Conservation (phyloP, 2,329 filamentous ascomycete species). For the Corinectria fuckeliana region DNA sequence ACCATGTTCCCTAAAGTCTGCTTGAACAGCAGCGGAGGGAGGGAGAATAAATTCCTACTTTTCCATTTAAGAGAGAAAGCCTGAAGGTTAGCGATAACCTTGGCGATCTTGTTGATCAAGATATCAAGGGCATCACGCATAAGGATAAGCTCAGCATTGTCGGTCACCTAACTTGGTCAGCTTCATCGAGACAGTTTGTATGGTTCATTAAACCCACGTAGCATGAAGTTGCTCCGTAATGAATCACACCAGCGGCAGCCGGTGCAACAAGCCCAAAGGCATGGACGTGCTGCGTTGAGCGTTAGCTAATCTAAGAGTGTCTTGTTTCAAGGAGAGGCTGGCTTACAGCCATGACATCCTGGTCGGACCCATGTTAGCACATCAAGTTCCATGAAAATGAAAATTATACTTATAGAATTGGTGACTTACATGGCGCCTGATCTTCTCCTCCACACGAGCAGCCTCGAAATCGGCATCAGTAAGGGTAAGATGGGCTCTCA, state of each 20-base stretch:
- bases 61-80: constrained; percentile 77
- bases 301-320: constrained; percentile 29
- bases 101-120: constrained; percentile 79
- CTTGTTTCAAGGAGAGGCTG: constrained; percentile 12
- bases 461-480: constrained; percentile 80
- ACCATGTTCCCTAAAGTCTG: not conserved
- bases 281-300: constrained; percentile 63
- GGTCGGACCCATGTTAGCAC: constrained; percentile 1
- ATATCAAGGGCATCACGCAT: constrained; percentile 69
- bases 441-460: constrained; percentile 78
- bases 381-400: not conserved
- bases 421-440: constrained; percentile 59
- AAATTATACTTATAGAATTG: not conserved
- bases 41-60: constrained; percentile 42
- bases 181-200: not conserved
- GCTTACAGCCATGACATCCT: constrained; percentile 64
- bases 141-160: constrained; percentile 73
- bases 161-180: constrained; percentile 7
- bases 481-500: constrained; percentile 75
- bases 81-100: constrained; percentile 76
- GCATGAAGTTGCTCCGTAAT: constrained; percentile 60
- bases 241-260: constrained; percentile 82
- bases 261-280: constrained; percentile 77
- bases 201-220: not conserved
- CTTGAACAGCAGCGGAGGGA: not conserved